Base-by-base conservation (phyloP, 495 filamentous ascomycete genomes). In the Talaromyces liani region DNA sequence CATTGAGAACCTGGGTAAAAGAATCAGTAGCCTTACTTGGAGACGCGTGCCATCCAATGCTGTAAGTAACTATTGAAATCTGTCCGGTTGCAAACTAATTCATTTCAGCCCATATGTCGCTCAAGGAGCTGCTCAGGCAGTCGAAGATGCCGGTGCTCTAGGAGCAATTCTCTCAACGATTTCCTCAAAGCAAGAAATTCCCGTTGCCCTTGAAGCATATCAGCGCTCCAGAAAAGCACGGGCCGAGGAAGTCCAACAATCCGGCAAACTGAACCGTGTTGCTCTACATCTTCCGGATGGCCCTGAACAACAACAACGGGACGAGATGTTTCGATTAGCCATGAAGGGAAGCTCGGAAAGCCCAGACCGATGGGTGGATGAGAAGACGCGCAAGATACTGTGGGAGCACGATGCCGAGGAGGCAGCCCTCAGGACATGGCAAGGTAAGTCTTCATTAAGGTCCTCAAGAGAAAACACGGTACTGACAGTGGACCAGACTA, bases 41-140 rank as follows among this genome's bases (percentile, higher is more conserved):
- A 24, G 88, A 90, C 68, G 83, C 88, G 6, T 87, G 85, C 57
- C 88, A 91, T 65, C 86, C 88, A 4, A 88, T 86, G 68, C 79
- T 89, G 61, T 78, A 63, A 62, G 75, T 12, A 16, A 10, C 29
- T 51, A 24, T 41, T 3, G 41, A 3, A 5, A 14, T 14, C 4
- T n/a, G 22, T 33, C 59, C 3, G 20, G 18, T 4, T 18, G 57
- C 25, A 45, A 65, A 58, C 34, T 53, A 22, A 47, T 18, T 8
- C 6, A 7, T 16, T 18, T 0, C 63, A 79, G 77, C 3, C 77
- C 77, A 0, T 78, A 79, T 31, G 65, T 78, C 57, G 80, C 75
- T 10, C 81, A 85, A 72, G 82, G 82, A 20, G 81, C 83, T 6
- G 81, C 81, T 8, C 77, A 78, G 56, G 78, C 81, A 16, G 75